Percentiles rank a stretch among this genome's conserved stretches.
phyloP scores from a whole-genome alignment of 2,329 filamentous ascomycete species.

The Talaromyces sp. region DNA sequence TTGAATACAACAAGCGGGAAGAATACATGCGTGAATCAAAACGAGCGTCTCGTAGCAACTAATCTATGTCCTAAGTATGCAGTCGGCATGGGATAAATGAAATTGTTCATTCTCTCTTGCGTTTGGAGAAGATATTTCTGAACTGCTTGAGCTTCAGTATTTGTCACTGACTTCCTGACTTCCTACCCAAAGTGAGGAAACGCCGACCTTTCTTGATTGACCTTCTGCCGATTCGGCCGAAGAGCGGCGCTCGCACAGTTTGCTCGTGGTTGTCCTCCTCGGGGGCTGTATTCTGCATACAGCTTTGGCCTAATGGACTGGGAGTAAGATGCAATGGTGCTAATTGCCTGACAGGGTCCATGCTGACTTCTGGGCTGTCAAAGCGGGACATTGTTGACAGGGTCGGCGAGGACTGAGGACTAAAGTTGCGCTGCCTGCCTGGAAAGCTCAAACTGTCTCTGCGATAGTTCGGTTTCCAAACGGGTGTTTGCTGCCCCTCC shows the following conservation, averaged over 20 bases:
- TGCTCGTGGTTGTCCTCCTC: conserved; percentile 9
- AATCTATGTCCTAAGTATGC: conserved; percentile 11
- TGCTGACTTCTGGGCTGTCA: background rate
- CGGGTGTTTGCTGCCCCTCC: background rate
- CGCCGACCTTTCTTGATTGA: conserved; percentile 15
- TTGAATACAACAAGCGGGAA: conserved; percentile 1
- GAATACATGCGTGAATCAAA: conserved; percentile 7
- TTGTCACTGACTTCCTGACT: conserved; percentile 1
- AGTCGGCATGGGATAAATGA: conserved; percentile 3
- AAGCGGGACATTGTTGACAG: background rate
- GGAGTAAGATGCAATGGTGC: conserved; percentile 21
- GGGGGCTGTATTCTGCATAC: conserved; percentile 26
- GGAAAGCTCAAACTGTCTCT: conserved; percentile 5
- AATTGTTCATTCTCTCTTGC: background rate
- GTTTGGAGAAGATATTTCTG: background rate
- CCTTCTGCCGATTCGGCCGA: conserved; percentile 3
- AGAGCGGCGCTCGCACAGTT: conserved; percentile 3
- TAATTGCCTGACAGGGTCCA: conserved; percentile 13
- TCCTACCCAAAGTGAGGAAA: conserved; percentile 15
- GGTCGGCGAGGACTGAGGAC: conserved; percentile 7
- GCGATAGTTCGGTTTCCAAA: background rate
- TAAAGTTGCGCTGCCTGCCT: background rate
- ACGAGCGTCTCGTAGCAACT: conserved; percentile 7
- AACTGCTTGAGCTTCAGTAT: background rate
- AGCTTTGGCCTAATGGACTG: conserved; percentile 38